Percentiles rank a stretch among this genome's conserved stretches.
These are phyloP conservation scores for Amphirosellinia nigrospora DNA, from an alignment of 495 filamentous ascomycete species.

Conservation along the genomic window DNA sequence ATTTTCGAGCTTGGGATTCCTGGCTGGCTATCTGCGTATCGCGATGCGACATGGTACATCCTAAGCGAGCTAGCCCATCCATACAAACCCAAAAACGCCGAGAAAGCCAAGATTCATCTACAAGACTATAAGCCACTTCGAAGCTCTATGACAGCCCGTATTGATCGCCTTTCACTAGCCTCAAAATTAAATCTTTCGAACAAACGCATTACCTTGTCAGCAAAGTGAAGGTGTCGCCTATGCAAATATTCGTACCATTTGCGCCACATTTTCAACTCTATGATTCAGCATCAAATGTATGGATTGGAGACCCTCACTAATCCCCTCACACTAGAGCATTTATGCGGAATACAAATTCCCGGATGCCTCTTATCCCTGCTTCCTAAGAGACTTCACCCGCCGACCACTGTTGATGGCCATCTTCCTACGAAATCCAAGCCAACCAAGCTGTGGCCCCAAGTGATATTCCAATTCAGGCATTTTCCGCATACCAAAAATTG, in stretches of 20 bases:
- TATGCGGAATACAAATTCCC: conserved; percentile 45
- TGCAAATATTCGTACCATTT: conserved; percentile 29
- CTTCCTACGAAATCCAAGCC: conserved; percentile 63
- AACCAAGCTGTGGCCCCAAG: conserved; percentile 56
- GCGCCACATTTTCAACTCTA: conserved; percentile 34
- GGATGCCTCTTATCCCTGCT: conserved; percentile 34
- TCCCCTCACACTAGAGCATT: conserved; percentile 46
- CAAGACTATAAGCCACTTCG: conserved; percentile 30
- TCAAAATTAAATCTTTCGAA: conserved; percentile 43
- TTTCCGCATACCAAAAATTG: conserved; percentile 56
- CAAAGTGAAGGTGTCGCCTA: conserved; percentile 28
- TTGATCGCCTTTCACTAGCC: conserved; percentile 34
- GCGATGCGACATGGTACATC: conserved; percentile 54
- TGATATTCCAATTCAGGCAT: conserved; percentile 55
- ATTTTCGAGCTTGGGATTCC: conserved; percentile 56
- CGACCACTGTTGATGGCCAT: conserved; percentile 44
- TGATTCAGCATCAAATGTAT: conserved; percentile 33
- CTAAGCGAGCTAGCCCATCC: conserved; percentile 32
- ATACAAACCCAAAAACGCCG: not conserved
- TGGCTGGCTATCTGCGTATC: conserved; percentile 45
- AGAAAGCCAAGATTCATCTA: conserved; percentile 31
- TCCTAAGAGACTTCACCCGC: conserved; percentile 27
- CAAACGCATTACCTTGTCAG: conserved; percentile 44
- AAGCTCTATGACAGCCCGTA: conserved; percentile 10
- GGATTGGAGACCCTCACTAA: conserved; percentile 40